A percentile compares a stretch with the other conserved stretches of the same genome.
Conservation (phyloP, 768 basidiomycete genomes). For the Phaffia australis region DNA sequence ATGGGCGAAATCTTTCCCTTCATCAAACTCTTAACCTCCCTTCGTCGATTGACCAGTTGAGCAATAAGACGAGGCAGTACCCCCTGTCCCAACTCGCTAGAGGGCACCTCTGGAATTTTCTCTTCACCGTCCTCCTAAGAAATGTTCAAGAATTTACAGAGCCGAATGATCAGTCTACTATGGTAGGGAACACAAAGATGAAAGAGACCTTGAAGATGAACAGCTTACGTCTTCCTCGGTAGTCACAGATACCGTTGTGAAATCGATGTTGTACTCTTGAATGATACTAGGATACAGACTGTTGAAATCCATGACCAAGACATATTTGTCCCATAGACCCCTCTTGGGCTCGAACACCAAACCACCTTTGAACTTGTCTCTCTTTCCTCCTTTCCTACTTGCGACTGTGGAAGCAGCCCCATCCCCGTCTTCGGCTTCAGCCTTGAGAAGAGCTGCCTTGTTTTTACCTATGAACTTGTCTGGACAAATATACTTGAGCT, state of each 20-base stretch:
- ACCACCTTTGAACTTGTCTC: constrained; percentile 97
- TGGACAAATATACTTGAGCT: constrained; percentile 88
- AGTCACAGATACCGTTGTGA: constrained; percentile 77
- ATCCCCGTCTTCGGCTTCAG: constrained; percentile 43
- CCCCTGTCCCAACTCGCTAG: constrained; percentile 59
- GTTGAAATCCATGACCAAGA: constrained; percentile 99
- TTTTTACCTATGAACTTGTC: constrained; percentile 58
- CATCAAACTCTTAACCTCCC: constrained; percentile 87
- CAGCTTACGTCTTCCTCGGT: constrained; percentile 47
- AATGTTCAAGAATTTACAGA: neutral
- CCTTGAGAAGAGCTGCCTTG: constrained; percentile 34
- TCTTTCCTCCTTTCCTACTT: constrained; percentile 42
- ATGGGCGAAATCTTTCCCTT: constrained; percentile 68
- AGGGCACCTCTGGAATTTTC: constrained; percentile 78
- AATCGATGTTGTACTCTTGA: constrained; percentile 98
- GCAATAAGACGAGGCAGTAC: constrained; percentile 95
- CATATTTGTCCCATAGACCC: constrained; percentile 89
- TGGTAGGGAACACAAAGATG: constrained; percentile 14
- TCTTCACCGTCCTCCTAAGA: constrained; percentile 55
- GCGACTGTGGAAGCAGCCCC: constrained; percentile 28
- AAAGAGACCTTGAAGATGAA: neutral
- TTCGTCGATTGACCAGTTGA: constrained; percentile 80
- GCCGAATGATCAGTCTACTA: constrained; percentile 1
- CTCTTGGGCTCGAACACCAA: constrained; percentile 93
- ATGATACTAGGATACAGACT: constrained; percentile 98